These are phyloP conservation scores for Amaranthus hypochondriacus DNA, from an alignment of 148 eudicot species.

Conservation along the genomic window DNA sequence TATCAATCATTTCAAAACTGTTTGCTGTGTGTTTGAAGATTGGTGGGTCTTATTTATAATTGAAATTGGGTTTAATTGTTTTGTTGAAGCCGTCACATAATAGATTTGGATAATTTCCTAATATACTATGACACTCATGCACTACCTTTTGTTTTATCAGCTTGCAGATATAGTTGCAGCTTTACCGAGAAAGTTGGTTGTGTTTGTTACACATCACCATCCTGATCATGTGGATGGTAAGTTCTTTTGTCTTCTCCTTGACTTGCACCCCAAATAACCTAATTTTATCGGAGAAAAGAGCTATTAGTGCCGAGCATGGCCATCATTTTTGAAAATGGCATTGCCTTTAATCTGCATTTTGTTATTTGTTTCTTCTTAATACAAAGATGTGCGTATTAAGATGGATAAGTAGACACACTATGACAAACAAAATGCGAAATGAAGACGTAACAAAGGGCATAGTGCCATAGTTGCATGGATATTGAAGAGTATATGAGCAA, in stretches of 20 bases:
- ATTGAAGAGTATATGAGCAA: too few species aligned
- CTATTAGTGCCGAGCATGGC: background rate
- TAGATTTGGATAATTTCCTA: background rate
- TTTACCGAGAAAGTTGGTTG: conserved; percentile 76
- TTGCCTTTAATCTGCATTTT: background rate
- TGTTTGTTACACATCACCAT: conserved; percentile 95
- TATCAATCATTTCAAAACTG: background rate
- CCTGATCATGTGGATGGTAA: conserved; percentile 91
- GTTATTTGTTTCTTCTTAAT: background rate
- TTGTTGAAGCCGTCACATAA: background rate
- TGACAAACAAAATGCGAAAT: too few species aligned
- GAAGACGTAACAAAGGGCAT: too few species aligned
- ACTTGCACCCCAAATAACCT: background rate
- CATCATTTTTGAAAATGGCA: background rate
- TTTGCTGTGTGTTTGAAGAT: too few species aligned
- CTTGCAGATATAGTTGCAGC: conserved; percentile 65
- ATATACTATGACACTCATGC: background rate
- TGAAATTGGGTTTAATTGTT: background rate
- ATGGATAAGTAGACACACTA: too few species aligned
- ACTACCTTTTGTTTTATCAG: conserved; percentile 36
- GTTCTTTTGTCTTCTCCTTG: conserved; percentile 6
- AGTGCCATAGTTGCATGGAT: too few species aligned
- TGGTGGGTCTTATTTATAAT: too few species aligned
- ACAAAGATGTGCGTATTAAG: too few species aligned
- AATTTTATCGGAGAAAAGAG: background rate